Evolutionary conservation across 306 rosid genomes (phyloP).

Genomic region (Rosa rugosa): DNA sequence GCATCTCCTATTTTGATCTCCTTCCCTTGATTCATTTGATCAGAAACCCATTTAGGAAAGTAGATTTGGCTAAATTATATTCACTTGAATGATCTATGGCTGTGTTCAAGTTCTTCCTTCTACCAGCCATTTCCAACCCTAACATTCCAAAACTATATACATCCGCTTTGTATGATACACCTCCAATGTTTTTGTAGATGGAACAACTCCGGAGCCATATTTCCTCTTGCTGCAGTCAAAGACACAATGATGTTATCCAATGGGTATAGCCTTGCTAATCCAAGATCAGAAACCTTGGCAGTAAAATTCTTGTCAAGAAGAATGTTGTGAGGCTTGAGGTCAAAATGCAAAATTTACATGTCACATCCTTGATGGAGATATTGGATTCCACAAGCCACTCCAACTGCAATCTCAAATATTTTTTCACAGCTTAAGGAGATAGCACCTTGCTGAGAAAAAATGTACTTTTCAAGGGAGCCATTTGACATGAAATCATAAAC

Average conservation of each 20-base stretch:
- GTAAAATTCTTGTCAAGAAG: neutral
- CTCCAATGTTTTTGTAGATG: too few relatives aligned
- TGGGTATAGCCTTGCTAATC: conserved; percentile 1
- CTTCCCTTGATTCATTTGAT: neutral
- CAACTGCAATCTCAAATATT: neutral
- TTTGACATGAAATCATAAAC: neutral
- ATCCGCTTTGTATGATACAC: too few relatives aligned
- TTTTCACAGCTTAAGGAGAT: neutral
- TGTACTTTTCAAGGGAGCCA: neutral
- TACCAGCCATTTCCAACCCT: too few relatives aligned
- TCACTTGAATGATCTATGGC: conserved; percentile 6
- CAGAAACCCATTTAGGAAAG: conserved; percentile 1
- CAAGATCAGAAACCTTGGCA: conserved; percentile 10
- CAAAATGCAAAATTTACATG: conserved; percentile 14
- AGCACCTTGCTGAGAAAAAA: neutral
- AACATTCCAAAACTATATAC: too few relatives aligned
- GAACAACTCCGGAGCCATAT: too few relatives aligned
- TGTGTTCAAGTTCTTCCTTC: neutral
- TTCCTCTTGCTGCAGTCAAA: too few relatives aligned
- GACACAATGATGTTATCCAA: neutral
- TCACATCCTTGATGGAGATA: conserved; percentile 9
- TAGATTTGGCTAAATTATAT: neutral
- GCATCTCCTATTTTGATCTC: neutral
- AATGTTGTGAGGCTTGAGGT: conserved; percentile 16
- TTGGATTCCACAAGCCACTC: conserved; percentile 1